phyloP scores from a whole-genome alignment of 176 grass and related monocot genomes.

The Oryza meridionalis region DNA sequence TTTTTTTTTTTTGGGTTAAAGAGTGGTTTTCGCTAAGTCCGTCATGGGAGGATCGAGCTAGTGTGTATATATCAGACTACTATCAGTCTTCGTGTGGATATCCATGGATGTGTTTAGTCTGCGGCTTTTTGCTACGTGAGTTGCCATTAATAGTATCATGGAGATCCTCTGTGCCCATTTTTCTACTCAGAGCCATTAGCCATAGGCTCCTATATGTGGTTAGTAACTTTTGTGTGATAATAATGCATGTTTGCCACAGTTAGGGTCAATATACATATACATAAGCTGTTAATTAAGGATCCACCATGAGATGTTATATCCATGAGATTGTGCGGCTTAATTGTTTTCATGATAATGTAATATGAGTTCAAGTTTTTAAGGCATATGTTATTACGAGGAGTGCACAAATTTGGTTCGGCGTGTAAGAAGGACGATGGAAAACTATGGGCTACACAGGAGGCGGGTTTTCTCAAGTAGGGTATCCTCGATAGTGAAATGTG shows the following conservation, averaged over 20 bases:
- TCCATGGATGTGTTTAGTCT: neutral
- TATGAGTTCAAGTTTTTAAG: neutral
- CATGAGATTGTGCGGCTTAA: neutral
- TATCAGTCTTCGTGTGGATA: neutral
- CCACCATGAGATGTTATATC: neutral
- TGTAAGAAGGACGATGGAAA: neutral
- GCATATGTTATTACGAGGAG: neutral
- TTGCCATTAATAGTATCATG: neutral
- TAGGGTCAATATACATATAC: neutral
- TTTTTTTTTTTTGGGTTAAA: conserved; percentile 37
- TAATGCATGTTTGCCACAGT: neutral
- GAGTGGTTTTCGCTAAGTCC: conserved; percentile 5
- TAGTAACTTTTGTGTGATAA: neutral
- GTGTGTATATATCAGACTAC: too few species aligned
- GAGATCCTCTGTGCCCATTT: neutral
- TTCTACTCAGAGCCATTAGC: neutral
- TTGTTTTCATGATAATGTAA: neutral
- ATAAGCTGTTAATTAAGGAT: neutral
- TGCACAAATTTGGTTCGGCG: neutral
- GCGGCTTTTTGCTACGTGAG: conserved; percentile 10
- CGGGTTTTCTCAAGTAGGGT: conserved; percentile 8
- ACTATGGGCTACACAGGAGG: neutral
- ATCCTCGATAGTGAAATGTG: conserved; percentile 10
- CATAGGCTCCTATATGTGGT: neutral
- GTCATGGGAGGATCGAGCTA: neutral